phyloP scores from a whole-genome alignment of 2,329 filamentous ascomycete species.

The Thielaviopsis punctulata region DNA sequence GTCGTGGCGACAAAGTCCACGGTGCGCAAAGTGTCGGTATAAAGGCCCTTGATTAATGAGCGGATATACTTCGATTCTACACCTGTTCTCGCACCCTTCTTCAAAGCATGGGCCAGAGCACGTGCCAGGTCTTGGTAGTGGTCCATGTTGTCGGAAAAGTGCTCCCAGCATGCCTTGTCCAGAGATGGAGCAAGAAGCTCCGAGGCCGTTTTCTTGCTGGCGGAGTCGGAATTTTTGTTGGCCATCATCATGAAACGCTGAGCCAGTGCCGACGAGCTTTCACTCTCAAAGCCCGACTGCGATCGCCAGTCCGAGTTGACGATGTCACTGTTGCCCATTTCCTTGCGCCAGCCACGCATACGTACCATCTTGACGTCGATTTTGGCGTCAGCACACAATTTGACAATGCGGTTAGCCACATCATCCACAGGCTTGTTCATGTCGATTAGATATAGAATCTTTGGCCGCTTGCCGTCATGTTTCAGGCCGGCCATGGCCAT shows the following conservation, averaged over 20 bases:
- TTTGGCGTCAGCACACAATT: constrained; percentile 21
- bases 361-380: constrained; percentile 21
- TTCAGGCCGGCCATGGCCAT: constrained; percentile 17
- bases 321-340: constrained; percentile 19
- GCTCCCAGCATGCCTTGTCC: constrained; percentile 27
- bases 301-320: constrained; percentile 15
- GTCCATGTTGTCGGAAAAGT: constrained; percentile 19
- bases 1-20: constrained; percentile 30
- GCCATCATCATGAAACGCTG: constrained; percentile 20
- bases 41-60: constrained; percentile 20
- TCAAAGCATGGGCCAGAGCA: constrained; percentile 20
- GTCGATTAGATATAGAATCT: constrained; percentile 28
- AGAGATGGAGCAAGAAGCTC: constrained; percentile 21
- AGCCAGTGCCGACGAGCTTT: constrained; percentile 13
- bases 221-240: neutral
- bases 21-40: constrained; percentile 21
- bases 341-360: constrained; percentile 25
- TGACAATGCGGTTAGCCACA: constrained; percentile 25
- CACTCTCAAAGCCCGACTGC: constrained; percentile 3
- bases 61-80: constrained; percentile 18
- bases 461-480: constrained; percentile 9
- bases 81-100: constrained; percentile 13
- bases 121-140: constrained; percentile 21
- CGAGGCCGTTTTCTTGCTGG: neutral
- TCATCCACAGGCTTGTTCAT: constrained; percentile 31